Evolutionary conservation across 805 yeast genomes (phyloP).

Genomic region (Yamadazyma ubonensis): DNA sequence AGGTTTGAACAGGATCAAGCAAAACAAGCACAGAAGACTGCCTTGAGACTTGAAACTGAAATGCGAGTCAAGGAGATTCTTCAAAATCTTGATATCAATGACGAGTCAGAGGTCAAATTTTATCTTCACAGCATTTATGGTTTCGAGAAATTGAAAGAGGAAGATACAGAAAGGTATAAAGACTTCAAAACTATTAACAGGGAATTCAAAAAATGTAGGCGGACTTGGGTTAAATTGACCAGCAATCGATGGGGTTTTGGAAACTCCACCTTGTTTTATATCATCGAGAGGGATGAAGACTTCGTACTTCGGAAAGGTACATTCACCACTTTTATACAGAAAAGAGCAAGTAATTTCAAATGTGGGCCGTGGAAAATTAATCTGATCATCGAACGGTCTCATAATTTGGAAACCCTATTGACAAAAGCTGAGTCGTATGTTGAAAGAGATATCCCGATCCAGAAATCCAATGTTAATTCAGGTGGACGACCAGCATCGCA

Average conservation of each 20-base stretch:
- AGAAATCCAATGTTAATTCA: too few species aligned
- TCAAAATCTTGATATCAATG: not conserved
- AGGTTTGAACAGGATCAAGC: constrained; percentile 15
- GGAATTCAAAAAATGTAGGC: constrained; percentile 1
- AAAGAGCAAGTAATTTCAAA: constrained; percentile 21
- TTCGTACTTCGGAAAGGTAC: constrained; percentile 16
- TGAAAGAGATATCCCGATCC: too few species aligned
- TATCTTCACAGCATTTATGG: not conserved
- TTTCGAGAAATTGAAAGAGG: constrained; percentile 2
- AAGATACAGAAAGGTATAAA: constrained; percentile 17
- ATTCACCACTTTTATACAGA: constrained; percentile 17
- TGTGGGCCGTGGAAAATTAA: constrained; percentile 19
- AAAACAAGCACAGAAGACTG: constrained; percentile 7
- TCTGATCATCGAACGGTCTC: not conserved
- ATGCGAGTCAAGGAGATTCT: not conserved
- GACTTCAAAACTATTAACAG: constrained; percentile 13
- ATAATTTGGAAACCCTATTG: not conserved
- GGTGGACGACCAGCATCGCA: too few species aligned
- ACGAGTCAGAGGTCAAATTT: not conserved
- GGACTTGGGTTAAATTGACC: not conserved
- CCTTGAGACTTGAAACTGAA: constrained; percentile 15
- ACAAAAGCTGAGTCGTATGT: not conserved
- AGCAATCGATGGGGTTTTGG: not conserved
- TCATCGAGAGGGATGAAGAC: constrained; percentile 8
- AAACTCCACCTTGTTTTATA: constrained; percentile 13